Base-by-base conservation (phyloP, 352 stramenopile species). In the Pythium insidiosum region DNA sequence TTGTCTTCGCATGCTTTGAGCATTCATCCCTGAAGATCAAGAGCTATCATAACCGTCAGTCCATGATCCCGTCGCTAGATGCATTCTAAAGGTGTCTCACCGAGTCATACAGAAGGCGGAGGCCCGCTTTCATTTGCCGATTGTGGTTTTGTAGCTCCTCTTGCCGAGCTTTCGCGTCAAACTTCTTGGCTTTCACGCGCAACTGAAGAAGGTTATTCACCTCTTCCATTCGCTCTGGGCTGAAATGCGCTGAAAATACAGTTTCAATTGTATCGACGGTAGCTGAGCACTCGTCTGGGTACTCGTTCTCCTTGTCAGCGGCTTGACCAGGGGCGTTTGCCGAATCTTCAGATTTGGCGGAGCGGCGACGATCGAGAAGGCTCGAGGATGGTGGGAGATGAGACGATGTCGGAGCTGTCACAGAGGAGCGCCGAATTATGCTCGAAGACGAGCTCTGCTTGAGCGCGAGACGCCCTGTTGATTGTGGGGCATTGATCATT, bases 161-260 rank as follows among this genome's bases (percentile, higher is more conserved):
- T 26, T 73, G 66, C 3, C 66, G 43, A 15, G 57, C 75, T 38
- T 80, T 81, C 18, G 63, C 56, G 20, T 80, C 64, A 36, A 82
- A 88, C 38, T 86, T 88, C 38, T 77, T 84, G 19, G 75, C 67
- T 38, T 84, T 86, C 24, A 61, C 37, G 16, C 67, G 60, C 21
- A 78, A 72, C 38, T 73, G 58, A n/a, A 86, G 53, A 42, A 81
- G 36, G 41, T 72, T 52, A 30, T 85, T 59, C 1, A 84, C 56
- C n/a, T 66, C 51, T 6, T 60, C 36, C 18, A 71, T 16, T 18
- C 52, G 66, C 22, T 80, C 58, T 0, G 50, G 25, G 15, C 52
- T 38, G 36, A 84, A 78, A 9, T 30, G n/a, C 5, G 24, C 11
- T 10, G 43, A 24, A 22, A 49, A 2, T 1, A 50, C 6, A 13